Base-by-base conservation (phyloP, 345 rosid genomes). In the Populus ilicifolia region DNA sequence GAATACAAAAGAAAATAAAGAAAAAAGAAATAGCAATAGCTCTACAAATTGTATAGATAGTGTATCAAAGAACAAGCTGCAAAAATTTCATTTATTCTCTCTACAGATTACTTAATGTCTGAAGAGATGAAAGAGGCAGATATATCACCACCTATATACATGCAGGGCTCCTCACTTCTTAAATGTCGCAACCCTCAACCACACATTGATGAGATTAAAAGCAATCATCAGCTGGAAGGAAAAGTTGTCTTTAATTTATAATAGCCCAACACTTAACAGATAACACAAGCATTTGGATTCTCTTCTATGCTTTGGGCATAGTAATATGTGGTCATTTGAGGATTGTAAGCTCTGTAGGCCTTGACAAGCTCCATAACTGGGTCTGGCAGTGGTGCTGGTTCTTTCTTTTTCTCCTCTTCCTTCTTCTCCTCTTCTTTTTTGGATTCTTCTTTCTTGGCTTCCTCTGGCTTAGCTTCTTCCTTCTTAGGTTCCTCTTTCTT, bases 211-310 rank as follows among this genome's bases (percentile, higher is more conserved):
- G 83, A 77, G 71, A 73, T 61, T 54, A 65, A 78, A 79, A 75
- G 79, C 73, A 74, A 70, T 74, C 88, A 79, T 72, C 83, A 46
- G 74, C 11, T 23, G 12, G 30, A 27, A 36, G 67, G 52, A 67
- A 29, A 39, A 14, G 67, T 70, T 48, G 18, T 36, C 41, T 27
- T 62, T 4, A 8, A 18, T 68, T 78, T 59, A 73, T 72, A 61
- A 73, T 67, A 76, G 8, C 33, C 61, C 71, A 36, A 9, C 17
- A 38, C 63, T 84, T 50, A 88, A 63, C 83, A 88, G n/a, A 95
- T 93, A 73, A 84, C 91, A 81, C 98, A 95, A 66, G 96, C 99
- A 81, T 91, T 95, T 79, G 99, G 98, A 72, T 93, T 89, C 90
- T 95, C 99, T 70, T 95, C 99, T 54, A 91, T 89, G 86, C 97